Percentiles rank a stretch among this genome's conserved stretches.
These are phyloP conservation scores for Aspergillus sp. DNA, from an alignment of 2,329 filamentous ascomycete genomes.

Conservation along the genomic window DNA sequence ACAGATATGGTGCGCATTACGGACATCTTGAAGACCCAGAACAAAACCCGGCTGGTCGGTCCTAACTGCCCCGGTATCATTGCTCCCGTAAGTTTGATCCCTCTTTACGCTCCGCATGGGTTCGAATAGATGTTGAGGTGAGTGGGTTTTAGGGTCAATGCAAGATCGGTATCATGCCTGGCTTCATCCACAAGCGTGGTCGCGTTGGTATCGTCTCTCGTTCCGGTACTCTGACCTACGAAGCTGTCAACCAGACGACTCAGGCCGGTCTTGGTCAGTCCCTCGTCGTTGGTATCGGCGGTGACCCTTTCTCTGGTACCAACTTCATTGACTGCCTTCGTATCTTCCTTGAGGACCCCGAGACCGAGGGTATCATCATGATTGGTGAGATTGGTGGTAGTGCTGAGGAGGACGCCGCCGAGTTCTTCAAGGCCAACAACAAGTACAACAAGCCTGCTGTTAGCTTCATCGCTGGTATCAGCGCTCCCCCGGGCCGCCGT, in stretches of 20 bases:
- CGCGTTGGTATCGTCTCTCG: slow-evolving; percentile 98
- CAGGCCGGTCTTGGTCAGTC: slow-evolving; percentile 95
- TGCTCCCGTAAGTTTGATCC: slow-evolving; percentile 51
- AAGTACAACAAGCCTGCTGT: slow-evolving; percentile 91
- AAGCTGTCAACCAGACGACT: slow-evolving; percentile 99
- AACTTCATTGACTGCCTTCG: slow-evolving; percentile 99
- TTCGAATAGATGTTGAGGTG: neutral
- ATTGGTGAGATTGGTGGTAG: slow-evolving; percentile 98
- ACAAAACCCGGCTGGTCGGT: slow-evolving; percentile 91
- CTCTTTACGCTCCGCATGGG: neutral
- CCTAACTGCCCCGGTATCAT: slow-evolving; percentile 99
- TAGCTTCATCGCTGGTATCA: slow-evolving; percentile 97
- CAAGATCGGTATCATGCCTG: slow-evolving; percentile 99
- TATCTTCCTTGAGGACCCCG: slow-evolving; percentile 90
- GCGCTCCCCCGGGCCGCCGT: slow-evolving; percentile 86
- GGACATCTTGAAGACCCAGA: slow-evolving; percentile 93
- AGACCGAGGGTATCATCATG: slow-evolving; percentile 99
- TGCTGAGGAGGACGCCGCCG: slow-evolving; percentile 95
- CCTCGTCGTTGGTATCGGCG: slow-evolving; percentile 94
- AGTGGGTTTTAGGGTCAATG: slow-evolving; percentile 66
- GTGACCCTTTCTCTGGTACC: slow-evolving; percentile 97
- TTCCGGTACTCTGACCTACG: slow-evolving; percentile 96
- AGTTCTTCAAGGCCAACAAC: slow-evolving; percentile 91
- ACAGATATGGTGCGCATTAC: slow-evolving; percentile 98
- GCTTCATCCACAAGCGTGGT: slow-evolving; percentile 99